Evolutionary conservation across 2,329 filamentous ascomycete genomes (phyloP), one percentile per base, ranked within the genome.

Genomic region (Fusarium tuaranense): DNA sequence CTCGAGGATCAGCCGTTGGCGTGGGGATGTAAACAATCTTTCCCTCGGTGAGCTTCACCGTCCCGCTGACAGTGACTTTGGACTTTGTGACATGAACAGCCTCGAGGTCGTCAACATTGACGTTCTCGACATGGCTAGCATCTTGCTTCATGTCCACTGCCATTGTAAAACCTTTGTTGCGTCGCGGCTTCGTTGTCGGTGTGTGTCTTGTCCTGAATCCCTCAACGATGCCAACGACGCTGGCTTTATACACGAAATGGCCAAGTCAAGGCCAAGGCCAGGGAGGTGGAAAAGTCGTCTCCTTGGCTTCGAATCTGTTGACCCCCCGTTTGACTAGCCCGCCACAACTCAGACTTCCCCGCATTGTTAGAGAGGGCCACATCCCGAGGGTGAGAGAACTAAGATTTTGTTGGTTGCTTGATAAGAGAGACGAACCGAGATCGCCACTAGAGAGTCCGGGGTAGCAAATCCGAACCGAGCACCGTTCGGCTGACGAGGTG

Each of bases 1-100:
- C 55, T 58, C 20, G 34, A 13, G 66, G 74, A 41, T 76, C 74
- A n/a, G 74, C 74, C 2, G 74, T 76, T 0, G 74, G 74, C 1
- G 72, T 76, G 0, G 74, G 74, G 22, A 76, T 76, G 53, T 68
- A 76, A 7, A 76, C 65, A 4, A 68, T 68, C 16, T 58, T 66
- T 6, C 74, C 74, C 18, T 72, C 74, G 0, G 72, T 65, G 36
- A 76, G 62, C 41, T 73, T 76, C 5, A 76, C 74, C 12, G 74
- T 76, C 36, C 74, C 74, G 69, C 70, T 76, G 57, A 76, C 38
- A 0, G 66, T 72, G 30, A 76, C 63, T 53, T 76, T 74, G 32
- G 75, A 70, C 36, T 73, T 76, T 8, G 62, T 60, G 53, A 74
- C 41, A 32, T 65, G 69, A 18, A 76, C 67, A 39, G 65, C 71